Percentiles rank a stretch among this genome's conserved stretches.
Evolutionary conservation across 306 rosid species (phyloP).

Genomic region (Lotus japonicus): DNA sequence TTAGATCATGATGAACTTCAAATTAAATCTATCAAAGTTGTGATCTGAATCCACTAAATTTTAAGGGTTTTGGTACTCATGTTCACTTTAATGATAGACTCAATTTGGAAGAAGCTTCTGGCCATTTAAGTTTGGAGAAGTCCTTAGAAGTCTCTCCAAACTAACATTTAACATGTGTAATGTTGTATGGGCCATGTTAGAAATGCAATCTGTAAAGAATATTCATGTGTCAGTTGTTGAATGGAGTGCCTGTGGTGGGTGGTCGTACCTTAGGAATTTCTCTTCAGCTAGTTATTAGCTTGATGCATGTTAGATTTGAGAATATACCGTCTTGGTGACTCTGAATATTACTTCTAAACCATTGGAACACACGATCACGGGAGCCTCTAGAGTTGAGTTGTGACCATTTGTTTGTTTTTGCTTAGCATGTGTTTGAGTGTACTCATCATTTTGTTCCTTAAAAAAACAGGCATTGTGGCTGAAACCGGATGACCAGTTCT

Average conservation of each 20-base stretch:
- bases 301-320: neutral
- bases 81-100: neutral
- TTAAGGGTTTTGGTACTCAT: neutral
- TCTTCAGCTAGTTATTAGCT: neutral
- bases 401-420: neutral
- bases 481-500: conserved; percentile 80
- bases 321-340: neutral
- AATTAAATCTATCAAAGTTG: neutral
- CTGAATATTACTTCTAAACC: neutral
- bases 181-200: neutral
- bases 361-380: neutral
- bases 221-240: neutral
- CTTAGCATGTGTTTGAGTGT: conserved; percentile 14
- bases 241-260: neutral
- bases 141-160: neutral
- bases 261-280: neutral
- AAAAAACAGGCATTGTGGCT: conserved; percentile 76
- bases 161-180: neutral
- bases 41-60: neutral
- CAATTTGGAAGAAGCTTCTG: neutral
- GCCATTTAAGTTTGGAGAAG: neutral
- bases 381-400: neutral
- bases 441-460: conserved; percentile 14
- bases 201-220: neutral
- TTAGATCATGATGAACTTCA: neutral